Evolutionary conservation across 2,329 filamentous ascomycete species (phyloP), one percentile per base, ranked within the genome.

Genomic region (Fonsecaea erecta): DNA sequence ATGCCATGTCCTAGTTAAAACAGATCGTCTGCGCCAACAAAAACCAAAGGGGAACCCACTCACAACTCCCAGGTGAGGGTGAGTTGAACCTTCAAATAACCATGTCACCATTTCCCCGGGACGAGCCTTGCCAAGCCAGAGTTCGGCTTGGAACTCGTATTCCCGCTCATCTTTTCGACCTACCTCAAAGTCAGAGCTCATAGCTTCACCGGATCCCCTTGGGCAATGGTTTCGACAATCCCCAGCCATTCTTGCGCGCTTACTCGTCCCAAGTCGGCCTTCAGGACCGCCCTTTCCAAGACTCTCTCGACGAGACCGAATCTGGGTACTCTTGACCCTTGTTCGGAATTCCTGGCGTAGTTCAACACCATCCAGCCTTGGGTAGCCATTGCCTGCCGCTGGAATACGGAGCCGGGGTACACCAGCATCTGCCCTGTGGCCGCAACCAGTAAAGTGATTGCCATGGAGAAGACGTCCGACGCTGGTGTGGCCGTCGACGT

Each of bases 391-490:
- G 75, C 76, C 1, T 80, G 73, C 12, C 78, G 74, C 67, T 79
- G 76, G 71, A 79, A 77, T 34, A 73, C 75, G 62, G 71, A 77
- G 6, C 78, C 76, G 0, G 78, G 73, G 62, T 81, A 82, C 0
- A 82, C 70, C 9, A 79, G 71, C n/a, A 80, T 60, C 67, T 82
- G 77, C 1, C 80, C 80, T 4, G 79, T 82, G 1, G 78, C 80
- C 12, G 77, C 78, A 1, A 79, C 78, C 18, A 82, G 73, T 6
- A 82, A 71, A 5, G 79, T 82, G 12, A 80, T 76, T 5, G 79
- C 80, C 2, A 82, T 74, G 0, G 80, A 81, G 63, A 81, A 82
- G 1, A 82, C 75, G 65, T 82, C 80, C 9, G 79, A 79, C 1
- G 77, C 74, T 1, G 76, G 73, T 0, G 78, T 79, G 4, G 78